Percentiles rank a stretch among this genome's conserved stretches.
These are phyloP conservation scores for Candida sonorensis DNA, from an alignment of 805 yeast genomes.

Conservation along the genomic window DNA sequence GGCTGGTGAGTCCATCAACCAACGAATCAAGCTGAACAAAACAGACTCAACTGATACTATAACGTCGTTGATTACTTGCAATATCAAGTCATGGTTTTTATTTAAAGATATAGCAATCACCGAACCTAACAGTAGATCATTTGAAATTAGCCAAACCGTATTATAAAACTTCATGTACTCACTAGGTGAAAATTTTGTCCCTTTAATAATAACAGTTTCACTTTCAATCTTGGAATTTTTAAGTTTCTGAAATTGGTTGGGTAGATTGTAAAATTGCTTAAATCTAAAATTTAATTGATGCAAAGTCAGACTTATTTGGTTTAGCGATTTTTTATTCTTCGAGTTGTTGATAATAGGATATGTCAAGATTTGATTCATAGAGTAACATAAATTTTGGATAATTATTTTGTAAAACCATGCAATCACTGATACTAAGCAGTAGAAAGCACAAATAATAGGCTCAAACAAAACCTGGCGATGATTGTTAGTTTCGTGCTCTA, in stretches of 20 bases:
- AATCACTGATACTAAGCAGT: conserved; percentile 1
- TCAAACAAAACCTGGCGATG: no score
- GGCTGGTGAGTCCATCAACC: conserved; percentile 88
- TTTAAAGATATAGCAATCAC: conserved; percentile 43
- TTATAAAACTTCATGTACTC: conserved; percentile 78
- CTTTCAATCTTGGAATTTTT: conserved; percentile 30
- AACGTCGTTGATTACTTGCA: conserved; percentile 4
- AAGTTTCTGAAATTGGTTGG: conserved; percentile 65
- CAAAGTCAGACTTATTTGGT: conserved; percentile 40
- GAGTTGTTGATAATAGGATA: conserved; percentile 7
- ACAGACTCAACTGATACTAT: conserved; percentile 28
- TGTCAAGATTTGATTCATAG: conserved; percentile 8
- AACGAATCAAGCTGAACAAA: conserved; percentile 40
- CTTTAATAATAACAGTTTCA: conserved; percentile 32
- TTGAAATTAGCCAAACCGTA: conserved; percentile 77
- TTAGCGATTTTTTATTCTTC: conserved; percentile 2
- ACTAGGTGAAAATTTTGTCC: conserved; percentile 33
- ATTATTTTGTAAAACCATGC: conserved; percentile 5
- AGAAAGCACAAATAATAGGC: no score
- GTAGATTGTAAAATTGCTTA: conserved; percentile 71
- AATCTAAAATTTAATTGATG: conserved; percentile 75
- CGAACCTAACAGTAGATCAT: conserved; percentile 74
- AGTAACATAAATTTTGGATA: conserved; percentile 6
- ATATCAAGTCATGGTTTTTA: conserved; percentile 11
- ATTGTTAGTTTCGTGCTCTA: no score